Conservation (phyloP, 1,284 basidiomycete species). For the Neolentinus lepideus region DNA sequence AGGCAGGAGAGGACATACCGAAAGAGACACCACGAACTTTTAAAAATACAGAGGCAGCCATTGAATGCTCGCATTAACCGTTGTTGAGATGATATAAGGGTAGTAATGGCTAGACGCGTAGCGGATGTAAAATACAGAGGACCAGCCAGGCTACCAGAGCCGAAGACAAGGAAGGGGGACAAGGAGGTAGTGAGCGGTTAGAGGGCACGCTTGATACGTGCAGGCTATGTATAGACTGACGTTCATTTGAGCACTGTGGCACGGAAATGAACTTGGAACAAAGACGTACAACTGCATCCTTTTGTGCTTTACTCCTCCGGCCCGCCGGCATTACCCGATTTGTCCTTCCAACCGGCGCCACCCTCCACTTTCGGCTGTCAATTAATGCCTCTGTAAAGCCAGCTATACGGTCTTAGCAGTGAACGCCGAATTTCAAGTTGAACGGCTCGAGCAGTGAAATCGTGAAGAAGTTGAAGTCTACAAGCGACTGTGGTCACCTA, state of each 20-base stretch:
- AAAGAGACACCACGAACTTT: constrained; percentile 31
- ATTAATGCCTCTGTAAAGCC: too few species aligned
- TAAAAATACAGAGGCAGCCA: constrained; percentile 29
- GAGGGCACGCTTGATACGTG: neutral
- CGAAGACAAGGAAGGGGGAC: neutral
- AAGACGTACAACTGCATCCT: neutral
- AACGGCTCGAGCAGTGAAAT: too few species aligned
- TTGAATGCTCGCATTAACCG: neutral
- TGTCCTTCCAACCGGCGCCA: too few species aligned
- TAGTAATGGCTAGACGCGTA: too few species aligned
- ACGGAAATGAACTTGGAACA: neutral
- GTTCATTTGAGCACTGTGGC: neutral
- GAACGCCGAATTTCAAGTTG: too few species aligned
- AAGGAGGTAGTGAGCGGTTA: neutral
- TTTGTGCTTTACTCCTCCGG: neutral
- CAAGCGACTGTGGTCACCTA: too few species aligned
- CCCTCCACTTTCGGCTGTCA: too few species aligned
- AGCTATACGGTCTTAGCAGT: too few species aligned
- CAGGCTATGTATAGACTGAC: neutral
- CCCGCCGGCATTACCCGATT: neutral
- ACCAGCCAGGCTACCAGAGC: constrained; percentile 2
- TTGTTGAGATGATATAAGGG: neutral
- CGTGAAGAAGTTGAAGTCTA: too few species aligned
- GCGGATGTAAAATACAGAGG: too few species aligned
- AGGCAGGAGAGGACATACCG: constrained; percentile 27